Evolutionary conservation across 2,329 filamentous ascomycete species (phyloP).

Genomic region (Exophiala aquamarina): DNA sequence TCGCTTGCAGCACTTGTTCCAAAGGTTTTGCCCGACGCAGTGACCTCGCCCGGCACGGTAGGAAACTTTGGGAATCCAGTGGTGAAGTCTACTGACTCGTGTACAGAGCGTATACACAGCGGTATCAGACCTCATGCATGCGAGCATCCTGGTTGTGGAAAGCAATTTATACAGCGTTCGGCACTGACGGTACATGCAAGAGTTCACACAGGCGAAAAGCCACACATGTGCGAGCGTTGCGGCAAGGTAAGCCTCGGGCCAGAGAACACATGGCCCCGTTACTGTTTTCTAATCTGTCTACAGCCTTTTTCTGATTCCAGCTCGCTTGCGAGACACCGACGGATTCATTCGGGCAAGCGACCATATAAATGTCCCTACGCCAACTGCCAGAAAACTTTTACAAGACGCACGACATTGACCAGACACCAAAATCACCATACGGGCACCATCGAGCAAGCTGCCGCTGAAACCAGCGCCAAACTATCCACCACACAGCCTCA

Average conservation of each 20-base stretch:
- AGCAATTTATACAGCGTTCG: conserved; percentile 95
- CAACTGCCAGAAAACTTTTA: conserved; percentile 98
- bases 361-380: conserved; percentile 98
- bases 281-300: no score
- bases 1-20: conserved; percentile 82
- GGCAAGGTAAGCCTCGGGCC: conserved; percentile 74
- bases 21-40: conserved; percentile 93
- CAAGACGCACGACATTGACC: conserved; percentile 88
- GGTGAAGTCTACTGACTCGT: conserved; percentile 5
- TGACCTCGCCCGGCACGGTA: conserved; percentile 93
- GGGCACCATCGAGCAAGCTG: conserved; percentile 91
- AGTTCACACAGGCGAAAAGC: conserved; percentile 97
- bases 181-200: conserved; percentile 93
- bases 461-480: conserved; percentile 81
- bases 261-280: no score
- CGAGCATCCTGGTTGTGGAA: conserved; percentile 83
- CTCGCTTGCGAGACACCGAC: conserved; percentile 85
- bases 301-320: conserved; percentile 96
- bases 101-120: conserved; percentile 87
- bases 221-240: conserved; percentile 94
- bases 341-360: conserved; percentile 92
- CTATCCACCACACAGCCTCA: conserved; percentile 59
- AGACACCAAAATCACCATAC: conserved; percentile 95
- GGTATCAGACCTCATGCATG: conserved; percentile 89
- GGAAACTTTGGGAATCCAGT: conserved; percentile 35